Evolutionary conservation across 371 early-diverging fungal genomes (phyloP).

Genomic region (Circinella umbellata): DNA sequence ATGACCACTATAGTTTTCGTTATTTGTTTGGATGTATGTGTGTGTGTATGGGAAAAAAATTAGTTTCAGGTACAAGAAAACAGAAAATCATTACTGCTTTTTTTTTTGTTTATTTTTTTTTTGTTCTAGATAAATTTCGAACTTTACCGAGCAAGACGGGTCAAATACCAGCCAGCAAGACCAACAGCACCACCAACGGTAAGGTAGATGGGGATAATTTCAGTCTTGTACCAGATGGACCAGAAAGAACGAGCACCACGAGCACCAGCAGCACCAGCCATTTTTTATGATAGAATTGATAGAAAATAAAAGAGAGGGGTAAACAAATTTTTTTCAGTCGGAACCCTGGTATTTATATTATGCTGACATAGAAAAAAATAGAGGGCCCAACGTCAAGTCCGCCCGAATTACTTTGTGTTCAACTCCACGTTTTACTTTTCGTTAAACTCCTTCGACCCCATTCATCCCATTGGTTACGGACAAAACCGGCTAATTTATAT

Average conservation of each 20-base stretch:
- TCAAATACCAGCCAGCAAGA: conserved; percentile 53
- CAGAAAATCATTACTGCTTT: neutral
- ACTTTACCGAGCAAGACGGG: conserved; percentile 47
- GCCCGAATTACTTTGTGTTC: neutral
- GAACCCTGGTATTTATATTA: conserved; percentile 16
- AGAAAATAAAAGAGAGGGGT: conserved; percentile 10
- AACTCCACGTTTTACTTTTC: neutral
- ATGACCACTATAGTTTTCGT: conserved; percentile 39
- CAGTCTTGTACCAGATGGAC: conserved; percentile 57
- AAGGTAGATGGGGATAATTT: conserved; percentile 56
- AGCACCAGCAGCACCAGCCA: conserved; percentile 36
- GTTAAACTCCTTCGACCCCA: neutral
- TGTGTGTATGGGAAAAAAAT: conserved; percentile 1
- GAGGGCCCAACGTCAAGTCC: neutral
- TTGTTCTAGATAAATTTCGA: neutral
- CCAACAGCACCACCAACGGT: conserved; percentile 55
- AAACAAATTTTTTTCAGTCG: conserved; percentile 17
- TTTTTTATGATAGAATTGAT: conserved; percentile 29
- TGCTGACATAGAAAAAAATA: neutral
- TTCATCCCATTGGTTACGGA: no score
- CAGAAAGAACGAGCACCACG: conserved; percentile 45
- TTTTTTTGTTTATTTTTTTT: neutral
- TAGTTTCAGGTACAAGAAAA: conserved; percentile 1
- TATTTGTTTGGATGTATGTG: no score
- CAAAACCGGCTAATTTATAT: no score